Base-by-base conservation (phyloP, 768 basidiomycete genomes). In the Pilatotrama ljubarskyi region DNA sequence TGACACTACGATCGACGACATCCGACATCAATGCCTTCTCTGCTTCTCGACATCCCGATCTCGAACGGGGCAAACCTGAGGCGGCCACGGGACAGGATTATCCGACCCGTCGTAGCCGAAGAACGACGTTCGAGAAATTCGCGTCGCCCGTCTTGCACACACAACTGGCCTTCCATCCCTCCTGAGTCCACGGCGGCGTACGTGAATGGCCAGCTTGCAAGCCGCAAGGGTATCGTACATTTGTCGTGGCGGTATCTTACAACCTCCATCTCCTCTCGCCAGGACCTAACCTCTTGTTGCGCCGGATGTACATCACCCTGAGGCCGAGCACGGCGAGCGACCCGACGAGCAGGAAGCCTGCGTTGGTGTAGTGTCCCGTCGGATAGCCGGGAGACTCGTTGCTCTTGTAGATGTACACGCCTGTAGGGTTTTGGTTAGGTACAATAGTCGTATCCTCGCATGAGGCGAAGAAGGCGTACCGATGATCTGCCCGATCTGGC, bases 401-500 rank as follows among this genome's bases (percentile, higher is more conserved):
- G 18, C 62, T 59, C 60, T 69, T 70, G 63, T 68, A 73, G 2
- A 72, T 70, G 26, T 68, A 73, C 11, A 71, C 65, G 10, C 70
- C 70, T 65, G 42, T 3, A 8, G 25, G 2, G n/a, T 22, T 1
- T 15, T 54, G 25, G 49, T 43, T n/a, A 24, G 49, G 4, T 15
- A 3, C 3, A 0, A 46, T 15, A 41, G 17, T n/a, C 2, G 10
- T 13, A 29, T 11, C 26, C 24, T 41, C 6, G 3, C 17, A 35
- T 15, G 42, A 15, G 48, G 44, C 26, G 18, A 43, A 40, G 15
- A 22, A 32, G 20, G 51, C 63, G 24, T 55, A 64, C 70, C 68
- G 20, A 75, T 69, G 64, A 76, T 75, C 62, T 76, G 75, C 5
- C 75, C 75, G 5, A 72, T 49, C n/a, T 73, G 72, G 3, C 74